These are phyloP conservation scores for Aspergillus felis DNA, from an alignment of 2,329 filamentous ascomycete species.

Conservation along the genomic window DNA sequence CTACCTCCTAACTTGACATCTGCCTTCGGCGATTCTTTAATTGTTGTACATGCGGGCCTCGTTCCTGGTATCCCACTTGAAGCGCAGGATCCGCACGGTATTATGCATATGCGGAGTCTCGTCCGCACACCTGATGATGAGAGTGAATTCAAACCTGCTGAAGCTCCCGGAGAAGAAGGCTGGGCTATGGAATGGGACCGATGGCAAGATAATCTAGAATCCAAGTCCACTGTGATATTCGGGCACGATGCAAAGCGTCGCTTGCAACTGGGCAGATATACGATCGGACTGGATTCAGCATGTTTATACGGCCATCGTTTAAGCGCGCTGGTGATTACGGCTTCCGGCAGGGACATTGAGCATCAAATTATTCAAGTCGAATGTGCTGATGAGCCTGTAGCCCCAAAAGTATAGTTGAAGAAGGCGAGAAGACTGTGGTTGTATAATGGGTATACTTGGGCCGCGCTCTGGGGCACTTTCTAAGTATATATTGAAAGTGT, in stretches of 20 bases:
- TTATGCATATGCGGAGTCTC: constrained; percentile 19
- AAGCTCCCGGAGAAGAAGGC: constrained; percentile 14
- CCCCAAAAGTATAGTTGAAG: neutral
- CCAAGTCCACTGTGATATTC: constrained; percentile 19
- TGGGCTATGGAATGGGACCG: constrained; percentile 19
- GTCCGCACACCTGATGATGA: neutral
- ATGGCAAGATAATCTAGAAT: constrained; percentile 14
- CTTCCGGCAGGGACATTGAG: neutral
- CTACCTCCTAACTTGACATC: constrained; percentile 7
- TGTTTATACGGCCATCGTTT: constrained; percentile 19
- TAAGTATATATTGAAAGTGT: too few species aligned
- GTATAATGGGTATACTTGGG: neutral
- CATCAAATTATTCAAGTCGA: constrained; percentile 16
- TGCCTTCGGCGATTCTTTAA: constrained; percentile 9
- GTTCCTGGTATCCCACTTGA: constrained; percentile 13
- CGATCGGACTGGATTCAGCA: constrained; percentile 19
- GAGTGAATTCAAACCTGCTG: constrained; percentile 2
- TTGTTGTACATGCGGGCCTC: constrained; percentile 19
- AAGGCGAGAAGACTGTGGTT: neutral
- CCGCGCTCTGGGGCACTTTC: too few species aligned
- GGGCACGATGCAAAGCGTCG: constrained; percentile 23
- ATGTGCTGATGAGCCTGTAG: constrained; percentile 9
- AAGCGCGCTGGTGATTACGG: constrained; percentile 16
- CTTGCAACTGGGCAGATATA: constrained; percentile 15
- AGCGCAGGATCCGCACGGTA: constrained; percentile 14